phyloP scores from a whole-genome alignment of 305 asterid species.

The Fraxinus albicans region DNA sequence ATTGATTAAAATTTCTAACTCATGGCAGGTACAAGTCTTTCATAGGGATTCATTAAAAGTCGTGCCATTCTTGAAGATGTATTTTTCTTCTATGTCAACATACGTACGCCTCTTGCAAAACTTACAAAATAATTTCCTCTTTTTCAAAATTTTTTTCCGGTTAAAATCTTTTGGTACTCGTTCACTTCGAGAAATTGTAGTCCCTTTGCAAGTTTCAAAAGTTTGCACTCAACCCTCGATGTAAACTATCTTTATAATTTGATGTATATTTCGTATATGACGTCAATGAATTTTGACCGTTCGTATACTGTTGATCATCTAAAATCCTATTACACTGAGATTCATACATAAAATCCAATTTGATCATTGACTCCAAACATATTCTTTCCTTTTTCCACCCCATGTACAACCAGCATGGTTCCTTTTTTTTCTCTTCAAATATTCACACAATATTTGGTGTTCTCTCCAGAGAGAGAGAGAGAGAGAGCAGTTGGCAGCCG shows the following conservation, averaged over 20 bases:
- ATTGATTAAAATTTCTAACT: neutral
- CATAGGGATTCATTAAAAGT: constrained; percentile 15
- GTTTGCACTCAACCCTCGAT: neutral
- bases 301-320: too few relatives aligned
- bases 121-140: neutral
- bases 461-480: too few relatives aligned
- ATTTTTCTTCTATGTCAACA: neutral
- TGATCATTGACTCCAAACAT: too few relatives aligned
- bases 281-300: too few relatives aligned
- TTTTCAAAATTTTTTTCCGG: neutral
- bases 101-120: neutral
- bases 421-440: too few relatives aligned
- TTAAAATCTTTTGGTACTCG: neutral
- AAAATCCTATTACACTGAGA: too few relatives aligned
- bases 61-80: neutral
- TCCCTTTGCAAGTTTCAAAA: neutral
- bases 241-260: neutral
- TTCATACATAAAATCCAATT: too few relatives aligned
- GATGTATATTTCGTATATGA: neutral
- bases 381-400: too few relatives aligned
- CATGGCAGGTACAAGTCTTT: constrained; percentile 18
- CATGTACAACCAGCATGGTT: too few relatives aligned
- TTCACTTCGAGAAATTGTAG: neutral
- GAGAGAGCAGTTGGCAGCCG: constrained; percentile 19
- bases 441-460: too few relatives aligned